These are phyloP conservation scores for Umbelopsis sp. DNA, from an alignment of 192 early-diverging fungal species.

Conservation along the genomic window DNA sequence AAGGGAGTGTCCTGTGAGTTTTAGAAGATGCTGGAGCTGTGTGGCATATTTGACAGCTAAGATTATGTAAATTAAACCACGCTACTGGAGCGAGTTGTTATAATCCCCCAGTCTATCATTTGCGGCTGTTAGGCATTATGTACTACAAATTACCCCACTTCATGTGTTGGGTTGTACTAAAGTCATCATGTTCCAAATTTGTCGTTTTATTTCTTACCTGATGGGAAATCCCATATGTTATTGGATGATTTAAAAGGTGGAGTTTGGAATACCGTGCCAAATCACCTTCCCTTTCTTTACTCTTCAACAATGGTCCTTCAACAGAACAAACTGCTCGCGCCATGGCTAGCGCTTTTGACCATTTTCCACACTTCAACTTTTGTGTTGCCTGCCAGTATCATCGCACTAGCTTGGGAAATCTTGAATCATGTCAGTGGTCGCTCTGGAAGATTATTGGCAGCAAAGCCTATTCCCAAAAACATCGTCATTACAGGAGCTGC, in stretches of 20 bases:
- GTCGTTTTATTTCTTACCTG: constrained; percentile 15
- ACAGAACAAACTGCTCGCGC: constrained; percentile 18
- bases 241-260: not conserved
- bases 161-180: not conserved
- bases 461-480: constrained; percentile 23
- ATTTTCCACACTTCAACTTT: constrained; percentile 18
- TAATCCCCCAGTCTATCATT: constrained; percentile 4
- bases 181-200: constrained; percentile 9
- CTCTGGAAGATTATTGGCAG: not conserved
- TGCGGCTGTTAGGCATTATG: not conserved
- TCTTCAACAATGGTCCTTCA: constrained; percentile 15
- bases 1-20: too few species aligned
- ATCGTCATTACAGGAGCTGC: constrained; percentile 37
- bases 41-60: too few species aligned
- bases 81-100: not conserved
- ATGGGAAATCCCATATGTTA: not conserved
- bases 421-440: constrained; percentile 11
- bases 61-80: too few species aligned
- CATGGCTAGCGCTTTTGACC: constrained; percentile 17
- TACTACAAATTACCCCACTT: not conserved
- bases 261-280: not conserved
- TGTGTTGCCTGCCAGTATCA: constrained; percentile 12
- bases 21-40: too few species aligned
- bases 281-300: not conserved
- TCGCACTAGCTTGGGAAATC: constrained; percentile 12